phyloP scores from a whole-genome alignment of 768 basidiomycete species.

The Lactarius pseudohatsudake region DNA sequence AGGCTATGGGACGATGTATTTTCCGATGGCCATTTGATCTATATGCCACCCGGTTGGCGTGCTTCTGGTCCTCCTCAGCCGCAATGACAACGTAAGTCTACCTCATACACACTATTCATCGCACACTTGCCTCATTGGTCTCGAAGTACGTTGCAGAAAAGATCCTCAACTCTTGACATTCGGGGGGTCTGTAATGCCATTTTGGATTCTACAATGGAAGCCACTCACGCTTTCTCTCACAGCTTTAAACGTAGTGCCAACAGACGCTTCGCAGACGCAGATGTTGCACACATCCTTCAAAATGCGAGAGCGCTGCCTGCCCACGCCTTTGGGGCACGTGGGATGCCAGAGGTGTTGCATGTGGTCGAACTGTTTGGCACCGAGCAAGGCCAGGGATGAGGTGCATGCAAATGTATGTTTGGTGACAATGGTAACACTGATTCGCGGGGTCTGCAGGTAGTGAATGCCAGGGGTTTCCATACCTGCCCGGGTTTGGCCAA shows the following conservation, averaged over 20 bases:
- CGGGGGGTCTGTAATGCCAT: slow-evolving; percentile 8
- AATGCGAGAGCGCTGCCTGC: slow-evolving; percentile 59
- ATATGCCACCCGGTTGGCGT: slow-evolving; percentile 77
- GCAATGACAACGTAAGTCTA: slow-evolving; percentile 67
- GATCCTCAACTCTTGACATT: slow-evolving; percentile 51
- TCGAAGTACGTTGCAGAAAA: slow-evolving; percentile 66
- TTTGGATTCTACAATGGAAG: background rate
- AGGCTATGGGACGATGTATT: slow-evolving; percentile 67
- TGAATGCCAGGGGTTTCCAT: too few species aligned
- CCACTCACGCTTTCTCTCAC: background rate
- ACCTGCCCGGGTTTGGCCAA: too few species aligned
- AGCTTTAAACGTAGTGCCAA: slow-evolving; percentile 37
- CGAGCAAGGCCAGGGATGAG: slow-evolving; percentile 64
- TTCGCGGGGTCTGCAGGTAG: too few species aligned
- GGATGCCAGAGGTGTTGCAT: slow-evolving; percentile 62
- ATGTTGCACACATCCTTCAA: slow-evolving; percentile 62
- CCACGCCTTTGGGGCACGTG: slow-evolving; percentile 66
- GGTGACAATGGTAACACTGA: too few species aligned
- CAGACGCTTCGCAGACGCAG: slow-evolving; percentile 56
- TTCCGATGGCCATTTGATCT: slow-evolving; percentile 60
- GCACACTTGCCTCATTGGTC: slow-evolving; percentile 5
- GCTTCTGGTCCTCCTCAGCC: slow-evolving; percentile 62
- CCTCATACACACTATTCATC: background rate
- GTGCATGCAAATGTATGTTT: too few species aligned
- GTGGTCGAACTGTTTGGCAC: slow-evolving; percentile 71